A percentile compares a stretch with the other conserved stretches of the same genome.
Conservation (phyloP, 176 grass and related monocot genomes). For the Tillandsia fasciculata region DNA sequence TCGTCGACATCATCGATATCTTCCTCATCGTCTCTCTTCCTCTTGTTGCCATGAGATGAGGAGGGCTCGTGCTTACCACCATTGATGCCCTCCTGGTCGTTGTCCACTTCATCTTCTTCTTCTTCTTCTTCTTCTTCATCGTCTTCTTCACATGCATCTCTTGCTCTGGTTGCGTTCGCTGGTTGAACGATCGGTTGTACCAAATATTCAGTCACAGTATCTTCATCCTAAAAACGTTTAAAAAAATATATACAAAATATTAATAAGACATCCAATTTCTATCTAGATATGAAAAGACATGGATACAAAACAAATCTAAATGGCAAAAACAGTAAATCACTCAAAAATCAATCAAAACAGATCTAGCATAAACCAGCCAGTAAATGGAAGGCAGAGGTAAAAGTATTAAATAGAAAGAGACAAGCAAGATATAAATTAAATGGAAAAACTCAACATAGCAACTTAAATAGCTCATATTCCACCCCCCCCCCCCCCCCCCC, state of each 20-base stretch:
- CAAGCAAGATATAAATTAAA: too few relatives aligned
- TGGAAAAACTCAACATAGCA: too few relatives aligned
- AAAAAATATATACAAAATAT: not conserved
- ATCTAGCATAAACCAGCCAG: too few relatives aligned
- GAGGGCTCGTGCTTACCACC: slow-evolving; percentile 28
- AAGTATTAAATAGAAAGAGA: too few relatives aligned
- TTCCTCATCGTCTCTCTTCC: slow-evolving; percentile 43
- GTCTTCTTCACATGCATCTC: slow-evolving; percentile 35
- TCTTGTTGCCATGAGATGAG: slow-evolving; percentile 37
- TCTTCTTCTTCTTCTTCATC: slow-evolving; percentile 62
- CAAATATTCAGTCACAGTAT: slow-evolving; percentile 53
- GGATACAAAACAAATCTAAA: not conserved
- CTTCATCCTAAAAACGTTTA: slow-evolving; percentile 55
- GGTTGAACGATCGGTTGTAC: slow-evolving; percentile 58
- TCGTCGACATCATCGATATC: slow-evolving; percentile 28
- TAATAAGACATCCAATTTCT: not conserved
- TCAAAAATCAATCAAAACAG: too few relatives aligned
- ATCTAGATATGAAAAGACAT: not conserved
- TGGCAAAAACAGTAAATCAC: not conserved
- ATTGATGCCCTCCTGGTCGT: not conserved
- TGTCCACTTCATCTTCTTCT: slow-evolving; percentile 30
- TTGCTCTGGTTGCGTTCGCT: slow-evolving; percentile 25
- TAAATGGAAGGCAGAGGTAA: too few relatives aligned
- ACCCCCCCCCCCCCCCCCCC: too few relatives aligned
- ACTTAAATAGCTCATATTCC: too few relatives aligned